Percentiles rank a stretch among this genome's conserved stretches.
These are phyloP conservation scores for Tuber umbilicatum DNA, from an alignment of 495 filamentous ascomycete species.

Conservation along the genomic window DNA sequence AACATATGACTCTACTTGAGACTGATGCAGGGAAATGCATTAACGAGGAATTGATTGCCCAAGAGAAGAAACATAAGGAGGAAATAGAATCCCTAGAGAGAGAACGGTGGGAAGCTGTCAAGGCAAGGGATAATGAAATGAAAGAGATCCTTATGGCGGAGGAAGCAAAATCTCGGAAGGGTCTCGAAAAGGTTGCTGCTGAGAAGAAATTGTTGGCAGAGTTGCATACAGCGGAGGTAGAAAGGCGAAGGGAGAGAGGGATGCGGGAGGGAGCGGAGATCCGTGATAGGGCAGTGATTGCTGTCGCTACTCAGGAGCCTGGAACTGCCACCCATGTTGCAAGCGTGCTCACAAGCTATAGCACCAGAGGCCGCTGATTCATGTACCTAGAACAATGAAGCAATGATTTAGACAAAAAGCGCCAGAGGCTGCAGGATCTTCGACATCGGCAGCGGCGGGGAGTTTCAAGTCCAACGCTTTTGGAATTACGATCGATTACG, in stretches of 20 bases:
- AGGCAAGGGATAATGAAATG: background rate
- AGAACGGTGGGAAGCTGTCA: background rate
- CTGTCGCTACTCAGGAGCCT: background rate
- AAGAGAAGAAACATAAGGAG: slow-evolving; percentile 15
- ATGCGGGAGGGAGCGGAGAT: background rate
- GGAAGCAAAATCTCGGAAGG: background rate
- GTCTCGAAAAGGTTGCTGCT: background rate
- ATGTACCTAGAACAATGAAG: too few species aligned
- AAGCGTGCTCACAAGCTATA: background rate
- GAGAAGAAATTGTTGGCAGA: background rate
- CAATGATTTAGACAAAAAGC: too few species aligned
- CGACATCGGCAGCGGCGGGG: too few species aligned
- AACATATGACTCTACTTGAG: slow-evolving; percentile 39
- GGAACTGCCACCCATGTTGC: background rate
- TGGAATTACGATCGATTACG: too few species aligned
- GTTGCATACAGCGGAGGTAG: background rate
- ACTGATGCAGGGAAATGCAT: slow-evolving; percentile 43
- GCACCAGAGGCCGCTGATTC: background rate
- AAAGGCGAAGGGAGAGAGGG: background rate
- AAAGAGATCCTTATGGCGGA: background rate
- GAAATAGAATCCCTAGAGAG: background rate
- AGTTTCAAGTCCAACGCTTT: background rate
- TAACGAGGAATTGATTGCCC: slow-evolving; percentile 34
- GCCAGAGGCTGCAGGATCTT: background rate
- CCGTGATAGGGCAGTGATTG: background rate